These are phyloP conservation scores for Wickerhamomyces sydowiorum DNA, from an alignment of 805 yeast genomes.

Conservation along the genomic window DNA sequence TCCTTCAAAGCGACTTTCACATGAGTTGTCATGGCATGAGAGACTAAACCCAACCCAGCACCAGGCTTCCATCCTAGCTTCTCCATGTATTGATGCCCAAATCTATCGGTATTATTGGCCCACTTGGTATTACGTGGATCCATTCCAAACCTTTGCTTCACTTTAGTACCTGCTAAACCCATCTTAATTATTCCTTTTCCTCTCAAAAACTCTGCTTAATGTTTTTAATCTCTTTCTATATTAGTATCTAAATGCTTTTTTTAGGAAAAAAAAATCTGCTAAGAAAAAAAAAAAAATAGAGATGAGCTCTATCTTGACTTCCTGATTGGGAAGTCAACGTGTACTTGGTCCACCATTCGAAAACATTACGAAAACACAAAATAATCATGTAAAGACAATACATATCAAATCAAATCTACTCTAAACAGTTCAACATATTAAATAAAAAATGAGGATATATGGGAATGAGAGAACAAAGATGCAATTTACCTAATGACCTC, in stretches of 20 bases:
- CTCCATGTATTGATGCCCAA: constrained; percentile 82
- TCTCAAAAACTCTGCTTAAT: neutral
- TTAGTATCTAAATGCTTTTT: neutral
- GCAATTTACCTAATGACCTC: neutral
- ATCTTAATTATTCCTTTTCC: constrained; percentile 26
- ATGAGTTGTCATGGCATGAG: constrained; percentile 69
- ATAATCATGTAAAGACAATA: neutral
- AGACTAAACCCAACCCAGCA: constrained; percentile 69
- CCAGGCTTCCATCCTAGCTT: constrained; percentile 94
- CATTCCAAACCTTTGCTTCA: constrained; percentile 77
- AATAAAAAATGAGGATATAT: neutral
- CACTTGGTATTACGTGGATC: constrained; percentile 95
- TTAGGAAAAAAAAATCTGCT: neutral
- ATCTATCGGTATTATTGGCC: constrained; percentile 80
- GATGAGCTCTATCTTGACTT: constrained; percentile 1
- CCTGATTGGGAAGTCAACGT: neutral
- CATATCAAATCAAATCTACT: neutral
- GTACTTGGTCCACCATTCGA: neutral
- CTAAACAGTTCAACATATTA: neutral
- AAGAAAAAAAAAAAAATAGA: constrained; percentile 3
- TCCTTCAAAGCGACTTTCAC: constrained; percentile 78
- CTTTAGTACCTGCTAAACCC: constrained; percentile 81
- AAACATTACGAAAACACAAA: neutral
- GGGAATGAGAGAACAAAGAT: neutral
- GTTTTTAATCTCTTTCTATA: neutral